Base-by-base conservation (phyloP, 306 rosid species). In the Bauhinia variegata region DNA sequence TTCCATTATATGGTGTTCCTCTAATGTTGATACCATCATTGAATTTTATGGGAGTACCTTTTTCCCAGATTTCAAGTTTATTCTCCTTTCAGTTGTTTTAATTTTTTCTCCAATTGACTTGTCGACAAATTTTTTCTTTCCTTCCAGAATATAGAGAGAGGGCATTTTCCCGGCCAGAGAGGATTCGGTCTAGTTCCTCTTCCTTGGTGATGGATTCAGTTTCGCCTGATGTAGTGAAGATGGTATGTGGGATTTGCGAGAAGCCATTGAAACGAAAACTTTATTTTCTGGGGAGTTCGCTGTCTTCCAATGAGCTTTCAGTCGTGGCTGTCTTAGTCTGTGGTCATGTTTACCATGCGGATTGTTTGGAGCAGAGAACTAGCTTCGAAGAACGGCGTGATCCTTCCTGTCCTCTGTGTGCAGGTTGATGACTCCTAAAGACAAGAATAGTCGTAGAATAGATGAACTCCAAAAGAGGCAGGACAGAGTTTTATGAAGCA, bases 271-370 rank as follows among this genome's bases (percentile, higher is more conserved):
- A 72, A 60, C 77, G 84, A 16, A 88, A 80, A 74, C 78, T 79
- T 46, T 75, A 74, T 48, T 74, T 75, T 58, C 79, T 82, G 8
- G 92, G 85, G 1, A 71, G 51, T 74, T 71, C 86, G 0, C 18
- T 78, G 16, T 71, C 92, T 57, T 78, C 85, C 14, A 52, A 63
- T 4, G 95, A 91, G 60, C 91, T 80, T 31, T 82, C 89, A 8
- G 85, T 77, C 13, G 97, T 86, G 72, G 96, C 96, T 15, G 91
- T 91, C 50, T 77, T 95, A 71, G 91, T 76, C 19, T 95, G 99
- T 6, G 97, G 97, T 57, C 99, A 95, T 65, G 80, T 78, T 71
- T 95, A 80, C 75, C 99, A 95, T 60, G 88, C 91, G 0, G 96
- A 86, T 16, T 95, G 99, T 75, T 84, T 95, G 74, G 99, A 95